Percentiles rank a stretch among this genome's conserved stretches.
Evolutionary conservation across 2,329 filamentous ascomycete genomes (phyloP).

Genomic region (Sporothrix sp.): DNA sequence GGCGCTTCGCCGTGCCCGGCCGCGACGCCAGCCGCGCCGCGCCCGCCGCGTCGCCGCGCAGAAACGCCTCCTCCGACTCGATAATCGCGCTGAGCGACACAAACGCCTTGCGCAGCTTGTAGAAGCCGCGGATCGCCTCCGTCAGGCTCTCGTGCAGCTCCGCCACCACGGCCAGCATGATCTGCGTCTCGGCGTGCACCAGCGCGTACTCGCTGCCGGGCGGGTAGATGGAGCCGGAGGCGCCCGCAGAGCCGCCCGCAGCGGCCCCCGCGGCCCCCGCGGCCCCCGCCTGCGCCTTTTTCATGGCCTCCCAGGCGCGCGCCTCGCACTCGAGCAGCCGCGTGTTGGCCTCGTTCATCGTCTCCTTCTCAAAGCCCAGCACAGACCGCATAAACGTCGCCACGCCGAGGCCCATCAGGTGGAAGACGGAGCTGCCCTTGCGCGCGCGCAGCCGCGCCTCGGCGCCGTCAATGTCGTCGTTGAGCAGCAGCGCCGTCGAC

Average conservation of each 20-base stretch:
- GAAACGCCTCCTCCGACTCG: slow-evolving; percentile 51
- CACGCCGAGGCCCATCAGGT: slow-evolving; percentile 72
- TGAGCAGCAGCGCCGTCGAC: slow-evolving; percentile 66
- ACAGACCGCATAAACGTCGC: slow-evolving; percentile 78
- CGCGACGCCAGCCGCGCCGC: too few relatives aligned
- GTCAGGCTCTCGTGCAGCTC: slow-evolving; percentile 89
- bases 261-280: slow-evolving; percentile 9
- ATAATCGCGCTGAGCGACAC: slow-evolving; percentile 71
- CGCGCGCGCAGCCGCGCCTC: slow-evolving; percentile 63
- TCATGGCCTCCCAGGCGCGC: slow-evolving; percentile 64
- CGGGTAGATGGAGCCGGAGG: slow-evolving; percentile 49
- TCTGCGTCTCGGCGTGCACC: slow-evolving; percentile 72
- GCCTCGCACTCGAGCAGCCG: slow-evolving; percentile 67
- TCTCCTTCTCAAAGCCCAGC: slow-evolving; percentile 81
- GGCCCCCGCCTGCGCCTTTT: slow-evolving; percentile 50
- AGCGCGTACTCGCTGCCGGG: slow-evolving; percentile 80
- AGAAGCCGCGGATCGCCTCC: slow-evolving; percentile 84
- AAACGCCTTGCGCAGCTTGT: slow-evolving; percentile 84
- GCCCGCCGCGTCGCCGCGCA: background rate
- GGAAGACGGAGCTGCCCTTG: slow-evolving; percentile 73
- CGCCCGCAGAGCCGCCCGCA: background rate
- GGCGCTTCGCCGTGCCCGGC: slow-evolving; percentile 3
- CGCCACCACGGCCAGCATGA: slow-evolving; percentile 81
- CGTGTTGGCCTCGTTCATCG: slow-evolving; percentile 73
- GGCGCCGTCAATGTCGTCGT: slow-evolving; percentile 81